Base-by-base conservation (phyloP, 352 stramenopile genomes). In the Bremia lactucae region DNA sequence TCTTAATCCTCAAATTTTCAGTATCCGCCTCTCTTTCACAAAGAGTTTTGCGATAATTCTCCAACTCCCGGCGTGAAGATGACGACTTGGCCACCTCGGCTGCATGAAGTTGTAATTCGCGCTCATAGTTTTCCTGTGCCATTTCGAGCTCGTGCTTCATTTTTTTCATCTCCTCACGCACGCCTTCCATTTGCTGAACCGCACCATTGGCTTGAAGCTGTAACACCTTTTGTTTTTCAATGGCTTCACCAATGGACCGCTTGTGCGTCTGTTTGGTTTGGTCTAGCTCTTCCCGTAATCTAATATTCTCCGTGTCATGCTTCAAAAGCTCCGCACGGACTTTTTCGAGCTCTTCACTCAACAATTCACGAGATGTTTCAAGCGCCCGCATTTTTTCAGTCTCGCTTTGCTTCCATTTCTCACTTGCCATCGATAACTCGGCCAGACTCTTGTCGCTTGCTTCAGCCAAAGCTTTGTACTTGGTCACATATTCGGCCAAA, bases 101-200 rank as follows among this genome's bases (percentile, higher is more conserved):
- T 0, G 80, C 71, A 31, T 91, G 82, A 28, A 88, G 51, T 45
- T 90, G 75, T 16, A 94, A 46, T 43, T 94, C 82, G 7, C 80
- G 74, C 43, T 90, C 76, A 40, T 94, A 94, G 46, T 91, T 87
- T 14, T 78, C 69, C 22, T 80, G 72, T 8, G 77, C 72, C 0
- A 39, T 59, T 0, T 56, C 48, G 4, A 85, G 36, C 23, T 84
- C 72, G 1, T 38, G 38, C 24, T 73, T 70, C 42, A 83, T 52
- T 10, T 46, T 49, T 1, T 40, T 38, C 36, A 79, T 65, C 40
- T 81, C 70, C 10, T 79, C 55, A 24, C 64, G 61, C 6, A 84
- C 44, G 23, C 52, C 56, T 7, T 47, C 49, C 36, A 85, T 49
- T 35, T 87, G 59, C 31, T 75, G 49, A 22, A 68, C 46, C 0